A percentile compares a stretch with the other conserved stretches of the same genome.
These are phyloP conservation scores for Echeveria elegans DNA, from an alignment of 164 flowering plant species.

Conservation along the genomic window DNA sequence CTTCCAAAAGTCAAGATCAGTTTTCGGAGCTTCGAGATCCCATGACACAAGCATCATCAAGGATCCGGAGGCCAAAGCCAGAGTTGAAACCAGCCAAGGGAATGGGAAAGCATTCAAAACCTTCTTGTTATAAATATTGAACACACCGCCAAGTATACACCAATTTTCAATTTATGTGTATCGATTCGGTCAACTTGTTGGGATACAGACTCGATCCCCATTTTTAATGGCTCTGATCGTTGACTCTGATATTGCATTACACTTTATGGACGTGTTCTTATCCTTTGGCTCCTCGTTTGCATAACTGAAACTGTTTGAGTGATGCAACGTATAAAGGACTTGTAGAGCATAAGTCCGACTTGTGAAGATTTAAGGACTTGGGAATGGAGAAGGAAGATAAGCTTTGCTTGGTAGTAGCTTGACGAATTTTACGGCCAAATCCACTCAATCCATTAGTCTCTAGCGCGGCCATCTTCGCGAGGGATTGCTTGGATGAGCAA, in stretches of 20 bases:
- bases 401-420: neutral
- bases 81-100: constrained; percentile 26
- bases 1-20: constrained; percentile 24
- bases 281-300: constrained; percentile 2
- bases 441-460: neutral
- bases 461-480: neutral
- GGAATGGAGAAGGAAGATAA: constrained; percentile 5
- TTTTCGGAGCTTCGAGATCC: constrained; percentile 23
- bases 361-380: neutral
- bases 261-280: constrained; percentile 4
- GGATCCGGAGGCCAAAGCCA: constrained; percentile 23
- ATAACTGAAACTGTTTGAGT: constrained; percentile 9
- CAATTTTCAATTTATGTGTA: constrained; percentile 19
- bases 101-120: constrained; percentile 25
- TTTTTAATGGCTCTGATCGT: constrained; percentile 9
- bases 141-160: constrained; percentile 22
- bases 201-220: constrained; percentile 12
- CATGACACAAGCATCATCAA: constrained; percentile 23
- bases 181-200: constrained; percentile 7
- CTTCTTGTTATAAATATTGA: constrained; percentile 26
- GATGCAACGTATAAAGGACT: constrained; percentile 15
- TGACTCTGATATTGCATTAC: constrained; percentile 21
- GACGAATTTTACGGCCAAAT: neutral
- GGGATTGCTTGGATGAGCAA: constrained; percentile 2
- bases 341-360: neutral